Base-by-base conservation (phyloP, 768 basidiomycete species). In the Neoboletus magnificus region DNA sequence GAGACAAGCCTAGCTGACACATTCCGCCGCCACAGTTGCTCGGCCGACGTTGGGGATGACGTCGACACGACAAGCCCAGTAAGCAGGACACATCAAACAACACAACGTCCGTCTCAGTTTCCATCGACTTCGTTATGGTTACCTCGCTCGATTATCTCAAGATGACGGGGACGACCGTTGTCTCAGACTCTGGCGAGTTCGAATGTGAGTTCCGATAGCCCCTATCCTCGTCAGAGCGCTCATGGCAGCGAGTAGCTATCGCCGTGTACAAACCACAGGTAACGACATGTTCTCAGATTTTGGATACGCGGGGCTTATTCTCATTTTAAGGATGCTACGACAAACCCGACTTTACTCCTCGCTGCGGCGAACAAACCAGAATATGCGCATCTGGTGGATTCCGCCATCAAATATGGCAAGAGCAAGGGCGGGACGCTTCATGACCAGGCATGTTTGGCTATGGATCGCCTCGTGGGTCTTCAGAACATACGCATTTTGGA, bases 151-250 rank as follows among this genome's bases (percentile, higher is more conserved):
- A 90, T 71, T 74, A 75, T 53, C 88, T 95, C 66, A 94, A 94
- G 70, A 80, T 86, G 66, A 87, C 87, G 63, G 93, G 93, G 62
- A 98, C 94, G 66, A 85, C 87, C 65, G 93, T 98, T 71, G 92
- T 95, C 70, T 92, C 90, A 42, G 94, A 98, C 80, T 91, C 93
- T 54, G 94, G 94, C 50, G 93, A 96, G 75, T 95, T 96, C 70
- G 91, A 91, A 74, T 80, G 91, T 78, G 55, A 66, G 76, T 40
- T 29, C 20, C 3, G 2, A 20, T 5, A 36, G 56, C 55, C 56
- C 64, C 57, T 60, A 43, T 66, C 50, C 23, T 29, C 5, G 0
- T 20, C n/a, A 25, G 1, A 1, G 54, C 55, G 66, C 48, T 71
- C 65, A 64, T 56, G 48, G 12, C 16, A 18, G 37, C 67, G 40